A percentile compares a stretch with the other conserved stretches of the same genome.
phyloP scores from a whole-genome alignment of 2,329 filamentous ascomycete genomes.

The Microcyclosporella mali region DNA sequence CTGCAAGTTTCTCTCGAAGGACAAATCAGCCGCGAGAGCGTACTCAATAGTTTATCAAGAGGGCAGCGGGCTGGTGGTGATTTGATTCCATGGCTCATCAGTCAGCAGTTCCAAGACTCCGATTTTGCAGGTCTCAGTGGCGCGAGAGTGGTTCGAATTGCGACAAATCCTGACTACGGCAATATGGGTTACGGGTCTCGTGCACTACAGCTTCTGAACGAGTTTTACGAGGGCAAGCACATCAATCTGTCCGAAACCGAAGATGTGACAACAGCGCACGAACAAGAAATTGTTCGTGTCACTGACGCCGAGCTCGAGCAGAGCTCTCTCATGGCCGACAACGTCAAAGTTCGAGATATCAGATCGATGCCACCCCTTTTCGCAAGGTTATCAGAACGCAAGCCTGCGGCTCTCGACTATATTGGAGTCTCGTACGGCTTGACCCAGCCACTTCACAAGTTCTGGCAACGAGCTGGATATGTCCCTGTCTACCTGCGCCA shows the following conservation, averaged over 20 bases:
- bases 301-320: conserved; percentile 76
- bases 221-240: conserved; percentile 95
- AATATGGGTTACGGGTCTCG: conserved; percentile 90
- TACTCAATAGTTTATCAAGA: conserved; percentile 80
- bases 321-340: conserved; percentile 72
- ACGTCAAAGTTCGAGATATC: conserved; percentile 85
- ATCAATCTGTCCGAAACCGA: conserved; percentile 71
- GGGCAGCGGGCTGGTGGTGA: conserved; percentile 87
- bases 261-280: conserved; percentile 37
- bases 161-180: conserved; percentile 89
- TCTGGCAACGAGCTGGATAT: conserved; percentile 89
- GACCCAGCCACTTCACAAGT: conserved; percentile 80
- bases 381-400: conserved; percentile 75
- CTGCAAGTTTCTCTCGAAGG: conserved; percentile 93
- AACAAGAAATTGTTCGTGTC: conserved; percentile 61
- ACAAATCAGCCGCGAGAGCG: conserved; percentile 86
- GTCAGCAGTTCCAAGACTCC: conserved; percentile 96
- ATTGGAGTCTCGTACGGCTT: conserved; percentile 92
- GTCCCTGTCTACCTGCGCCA: conserved; percentile 89
- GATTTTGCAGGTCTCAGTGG: conserved; percentile 92
- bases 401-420: conserved; percentile 77
- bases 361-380: conserved; percentile 90
- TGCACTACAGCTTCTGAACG: conserved; percentile 76
- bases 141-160: conserved; percentile 85
- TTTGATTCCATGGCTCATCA: conserved; percentile 94